Base-by-base conservation (phyloP, 176 grass and related monocot species). In the Phoenix roebelenii region DNA sequence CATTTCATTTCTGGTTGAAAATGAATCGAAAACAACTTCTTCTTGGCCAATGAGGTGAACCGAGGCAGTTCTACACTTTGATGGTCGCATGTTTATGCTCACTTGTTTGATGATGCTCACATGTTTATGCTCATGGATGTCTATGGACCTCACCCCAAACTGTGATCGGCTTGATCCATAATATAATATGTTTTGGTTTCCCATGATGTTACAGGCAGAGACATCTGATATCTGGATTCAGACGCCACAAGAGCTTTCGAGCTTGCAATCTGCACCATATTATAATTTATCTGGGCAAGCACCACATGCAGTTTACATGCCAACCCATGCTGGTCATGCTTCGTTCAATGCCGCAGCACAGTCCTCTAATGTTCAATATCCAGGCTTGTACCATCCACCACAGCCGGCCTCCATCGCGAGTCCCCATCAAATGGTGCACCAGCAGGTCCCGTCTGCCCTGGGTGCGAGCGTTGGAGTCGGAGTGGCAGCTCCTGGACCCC, bases 181-280 rank as follows among this genome's bases (percentile, higher is more conserved):
- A 12, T 44, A 2, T 44, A 44, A 44, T 28, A 4, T 3, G 2
- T 4, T 28, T 4, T 28, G 26, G 26, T 28, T 28, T 28, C 26
- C 26, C 4, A 28, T 14, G 1, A 44, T 44, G 35, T 2, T 32
- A 44, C 72, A 90, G 87, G 82, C 78, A 16, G 87, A 90, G 60
- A 56, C 79, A 23, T 85, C 87, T 61, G 87, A 90, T 58, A 82
- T 90, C 67, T 90, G 87, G 87, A 90, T 90, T 70, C 87, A 90
- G 70, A 52, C 65, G 18, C 71, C 74, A 7, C 69, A 76, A 60
- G 87, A 90, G 56, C 74, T 76, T 49, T 79, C 72, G 24, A 69
- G 75, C 48, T 59, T 90, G 75, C 87, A 85, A 54, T 78, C 72
- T 7, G 70, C 86, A 30, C 65, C 72, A 18, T 90, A 85, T 28